phyloP scores from a whole-genome alignment of 306 rosid species.

The Cicer yamashitae region DNA sequence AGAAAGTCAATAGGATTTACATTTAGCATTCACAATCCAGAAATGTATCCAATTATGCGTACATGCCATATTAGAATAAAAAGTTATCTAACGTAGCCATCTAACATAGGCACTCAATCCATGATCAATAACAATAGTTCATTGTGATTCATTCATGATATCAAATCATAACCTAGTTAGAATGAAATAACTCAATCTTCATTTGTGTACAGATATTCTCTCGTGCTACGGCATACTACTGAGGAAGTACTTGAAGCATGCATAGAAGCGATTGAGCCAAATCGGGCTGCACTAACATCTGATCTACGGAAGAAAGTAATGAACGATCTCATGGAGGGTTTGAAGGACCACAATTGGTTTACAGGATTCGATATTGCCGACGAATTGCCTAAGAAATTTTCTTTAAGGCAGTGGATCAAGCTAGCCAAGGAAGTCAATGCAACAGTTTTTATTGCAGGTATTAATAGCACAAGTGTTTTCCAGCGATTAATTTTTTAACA shows the following conservation, averaged over 20 bases:
- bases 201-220: constrained; percentile 73
- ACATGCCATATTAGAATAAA: constrained; percentile 20
- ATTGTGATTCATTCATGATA: constrained; percentile 19
- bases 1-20: constrained; percentile 24
- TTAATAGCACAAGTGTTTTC: constrained; percentile 32
- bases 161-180: constrained; percentile 18
- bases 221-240: constrained; percentile 92
- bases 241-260: constrained; percentile 98
- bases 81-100: constrained; percentile 13
- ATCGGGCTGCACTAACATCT: constrained; percentile 78
- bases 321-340: constrained; percentile 75
- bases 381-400: constrained; percentile 61
- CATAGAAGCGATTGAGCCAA: constrained; percentile 83
- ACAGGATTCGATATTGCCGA: constrained; percentile 80
- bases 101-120: constrained; percentile 11
- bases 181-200: constrained; percentile 16
- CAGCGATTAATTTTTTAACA: constrained; percentile 17
- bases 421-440: constrained; percentile 81
- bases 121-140: constrained; percentile 9
- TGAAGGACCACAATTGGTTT: constrained; percentile 78
- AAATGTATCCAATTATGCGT: constrained; percentile 34
- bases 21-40: constrained; percentile 20
- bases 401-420: constrained; percentile 82
- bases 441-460: constrained; percentile 89
- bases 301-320: constrained; percentile 68